Evolutionary conservation across 495 filamentous ascomycete genomes (phyloP), one percentile per base, ranked within the genome.

Genomic region (Talaromyces borbonicus): DNA sequence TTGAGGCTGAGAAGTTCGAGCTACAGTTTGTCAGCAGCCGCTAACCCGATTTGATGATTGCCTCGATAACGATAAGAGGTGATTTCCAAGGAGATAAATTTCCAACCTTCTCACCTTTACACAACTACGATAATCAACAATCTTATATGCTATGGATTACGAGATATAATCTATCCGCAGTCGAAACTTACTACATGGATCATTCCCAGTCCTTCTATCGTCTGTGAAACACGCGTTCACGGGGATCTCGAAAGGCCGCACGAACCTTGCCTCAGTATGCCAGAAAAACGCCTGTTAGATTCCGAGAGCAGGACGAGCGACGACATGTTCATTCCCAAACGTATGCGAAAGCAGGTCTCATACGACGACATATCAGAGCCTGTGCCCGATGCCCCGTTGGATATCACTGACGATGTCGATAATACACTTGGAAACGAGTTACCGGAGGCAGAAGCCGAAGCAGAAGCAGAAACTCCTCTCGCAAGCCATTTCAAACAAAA

Each of bases 391-490:
- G n/a, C n/a, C n/a, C n/a, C n/a, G n/a, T n/a, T n/a, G n/a, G 14
- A 12, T 18, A 43, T 4, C 5, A 38, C 11, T 24, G 35, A 26
- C 46, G 11, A 27, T 22, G 20, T n/a, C n/a, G n/a, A n/a, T n/a
- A 27, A 25, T 14, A 14, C 23, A 18, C 38, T 4, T 14, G 38
- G 26, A 15, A 23, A 46, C n/a, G 56, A 61, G 16, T 51, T 56
- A 0, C 59, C 54, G 6, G 55, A 59, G 18, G 52, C 27, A 22
- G 43, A 26, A 5, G 11, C 14, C 30, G 30, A 31, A 16, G 37
- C 1, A 5, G 3, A 22, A 19, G 37, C 11, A 3, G 37, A 11
- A 11, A n/a, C n/a, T n/a, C n/a, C n/a, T n/a, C n/a, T n/a, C n/a
- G n/a, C n/a, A n/a, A n/a, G n/a, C n/a, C 18, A 43, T 16, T 8